phyloP scores from a whole-genome alignment of 345 rosid species.

The Raphanus raphanistrum region DNA sequence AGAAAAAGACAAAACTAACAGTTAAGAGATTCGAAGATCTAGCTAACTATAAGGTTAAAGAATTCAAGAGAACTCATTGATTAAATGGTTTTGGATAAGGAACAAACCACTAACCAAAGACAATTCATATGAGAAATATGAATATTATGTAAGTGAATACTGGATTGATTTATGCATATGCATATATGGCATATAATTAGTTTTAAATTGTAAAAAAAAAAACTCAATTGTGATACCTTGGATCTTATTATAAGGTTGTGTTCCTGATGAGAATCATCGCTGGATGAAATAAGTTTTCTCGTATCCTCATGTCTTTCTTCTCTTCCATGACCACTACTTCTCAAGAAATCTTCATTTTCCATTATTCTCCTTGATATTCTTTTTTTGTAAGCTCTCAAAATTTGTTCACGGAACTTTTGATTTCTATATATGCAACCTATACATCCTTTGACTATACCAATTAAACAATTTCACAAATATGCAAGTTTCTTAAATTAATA shows the following conservation, averaged over 20 bases:
- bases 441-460: conserved; percentile 48
- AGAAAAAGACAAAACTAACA: neutral
- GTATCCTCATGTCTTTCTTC: conserved; percentile 37
- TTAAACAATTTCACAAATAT: conserved; percentile 23
- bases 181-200: neutral
- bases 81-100: neutral
- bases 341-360: conserved; percentile 34
- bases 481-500: conserved; percentile 34
- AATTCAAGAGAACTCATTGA: neutral
- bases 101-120: neutral
- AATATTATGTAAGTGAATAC: neutral
- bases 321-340: conserved; percentile 22
- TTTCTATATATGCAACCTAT: conserved; percentile 27
- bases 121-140: conserved; percentile 1
- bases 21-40: conserved; percentile 9
- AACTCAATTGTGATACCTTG: conserved; percentile 37
- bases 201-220: neutral
- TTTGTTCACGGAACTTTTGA: conserved; percentile 26
- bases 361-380: conserved; percentile 21
- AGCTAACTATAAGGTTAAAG: neutral
- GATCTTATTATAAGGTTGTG: conserved; percentile 36
- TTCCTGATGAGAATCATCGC: conserved; percentile 30
- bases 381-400: conserved; percentile 40
- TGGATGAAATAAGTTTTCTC: conserved; percentile 29
- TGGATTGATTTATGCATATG: neutral